These are phyloP conservation scores for Picochlorum sp. DNA, from an alignment of 139 green algal species.

Conservation along the genomic window DNA sequence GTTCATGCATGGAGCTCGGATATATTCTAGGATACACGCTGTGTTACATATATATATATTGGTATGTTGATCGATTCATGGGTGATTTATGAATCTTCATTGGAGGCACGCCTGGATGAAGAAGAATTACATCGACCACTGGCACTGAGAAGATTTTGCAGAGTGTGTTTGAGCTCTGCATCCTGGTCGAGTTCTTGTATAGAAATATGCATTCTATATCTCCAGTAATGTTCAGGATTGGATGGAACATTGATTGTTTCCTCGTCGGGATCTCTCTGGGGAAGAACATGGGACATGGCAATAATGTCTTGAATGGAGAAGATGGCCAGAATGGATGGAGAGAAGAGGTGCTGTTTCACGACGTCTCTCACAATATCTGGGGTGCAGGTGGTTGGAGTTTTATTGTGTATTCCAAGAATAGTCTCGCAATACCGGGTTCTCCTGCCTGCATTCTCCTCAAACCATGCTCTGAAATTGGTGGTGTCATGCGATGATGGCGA, in stretches of 20 bases:
- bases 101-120: no score
- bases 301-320: constrained; percentile 82
- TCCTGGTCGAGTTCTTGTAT: constrained; percentile 50
- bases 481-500: constrained; percentile 92
- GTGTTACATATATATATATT: no score
- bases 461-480: constrained; percentile 74
- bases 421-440: constrained; percentile 60
- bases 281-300: constrained; percentile 22
- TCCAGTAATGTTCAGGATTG: constrained; percentile 91
- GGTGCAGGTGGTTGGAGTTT: constrained; percentile 42
- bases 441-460: constrained; percentile 65
- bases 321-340: constrained; percentile 65
- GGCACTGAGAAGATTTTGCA: not conserved
- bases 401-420: constrained; percentile 25
- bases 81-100: no score
- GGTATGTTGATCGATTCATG: no score
- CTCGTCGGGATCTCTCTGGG: constrained; percentile 49
- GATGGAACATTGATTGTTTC: constrained; percentile 97
- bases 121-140: not conserved
- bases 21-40: no score
- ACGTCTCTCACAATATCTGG: constrained; percentile 71
- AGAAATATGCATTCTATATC: constrained; percentile 50
- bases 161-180: constrained; percentile 5
- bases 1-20: no score
- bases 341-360: constrained; percentile 78